A percentile compares a stretch with the other conserved stretches of the same genome.
phyloP scores from a whole-genome alignment of 2,329 filamentous ascomycete species.

The Colletotrichum limetticola region DNA sequence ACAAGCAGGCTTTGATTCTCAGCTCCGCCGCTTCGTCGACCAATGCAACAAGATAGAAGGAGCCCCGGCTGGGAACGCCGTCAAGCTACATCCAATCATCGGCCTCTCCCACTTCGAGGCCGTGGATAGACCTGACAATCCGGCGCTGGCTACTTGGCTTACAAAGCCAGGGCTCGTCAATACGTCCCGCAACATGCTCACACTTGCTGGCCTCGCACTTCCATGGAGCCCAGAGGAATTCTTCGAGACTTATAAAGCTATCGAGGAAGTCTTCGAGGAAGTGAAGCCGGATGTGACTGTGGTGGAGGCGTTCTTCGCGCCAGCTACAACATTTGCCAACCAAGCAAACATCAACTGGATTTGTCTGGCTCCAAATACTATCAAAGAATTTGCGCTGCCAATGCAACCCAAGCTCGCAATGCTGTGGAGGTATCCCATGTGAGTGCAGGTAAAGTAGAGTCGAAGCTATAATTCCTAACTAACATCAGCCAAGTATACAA shows the following conservation, averaged over 20 bases:
- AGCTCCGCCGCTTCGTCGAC: slow-evolving; percentile 24
- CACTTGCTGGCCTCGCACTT: background rate
- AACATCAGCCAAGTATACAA: background rate
- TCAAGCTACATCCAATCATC: background rate
- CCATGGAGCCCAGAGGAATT: background rate
- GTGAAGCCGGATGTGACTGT: background rate
- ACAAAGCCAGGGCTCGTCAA: background rate
- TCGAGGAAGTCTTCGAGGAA: background rate
- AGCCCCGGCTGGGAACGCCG: background rate
- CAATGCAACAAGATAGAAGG: slow-evolving; percentile 39
- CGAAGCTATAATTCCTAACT: background rate
- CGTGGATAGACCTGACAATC: background rate
- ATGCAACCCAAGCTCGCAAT: slow-evolving; percentile 49
- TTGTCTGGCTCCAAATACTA: slow-evolving; percentile 56
- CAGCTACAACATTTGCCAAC: background rate
- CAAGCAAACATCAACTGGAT: slow-evolving; percentile 42
- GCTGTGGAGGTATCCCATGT: slow-evolving; percentile 34
- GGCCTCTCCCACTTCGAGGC: slow-evolving; percentile 9
- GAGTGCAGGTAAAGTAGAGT: background rate
- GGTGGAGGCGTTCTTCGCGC: background rate
- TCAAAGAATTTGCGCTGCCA: slow-evolving; percentile 51
- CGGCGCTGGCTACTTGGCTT: background rate
- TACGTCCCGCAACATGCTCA: background rate
- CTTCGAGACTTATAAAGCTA: background rate
- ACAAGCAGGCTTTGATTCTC: background rate